Percentiles rank a stretch among this genome's conserved stretches.
Conservation (phyloP, 2,329 filamentous ascomycete genomes). For the Botryosphaeria dothidea region DNA sequence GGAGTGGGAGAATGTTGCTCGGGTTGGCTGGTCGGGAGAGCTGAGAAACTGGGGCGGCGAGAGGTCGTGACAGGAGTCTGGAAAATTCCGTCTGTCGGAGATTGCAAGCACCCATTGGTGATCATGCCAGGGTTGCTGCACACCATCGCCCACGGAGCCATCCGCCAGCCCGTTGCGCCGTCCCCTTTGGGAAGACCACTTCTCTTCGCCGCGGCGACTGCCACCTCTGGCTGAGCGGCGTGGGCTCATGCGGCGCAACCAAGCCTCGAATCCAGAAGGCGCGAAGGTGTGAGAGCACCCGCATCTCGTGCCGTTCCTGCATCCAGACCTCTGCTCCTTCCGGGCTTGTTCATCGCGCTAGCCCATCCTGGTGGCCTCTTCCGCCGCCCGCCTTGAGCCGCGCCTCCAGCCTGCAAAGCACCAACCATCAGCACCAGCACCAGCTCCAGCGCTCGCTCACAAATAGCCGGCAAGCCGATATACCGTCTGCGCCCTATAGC, state of each 20-base stretch:
- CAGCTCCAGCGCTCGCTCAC: not conserved
- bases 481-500: not conserved
- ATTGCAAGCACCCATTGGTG: conserved; percentile 4
- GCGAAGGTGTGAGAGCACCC: no score
- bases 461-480: not conserved
- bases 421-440: no score
- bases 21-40: not conserved
- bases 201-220: no score
- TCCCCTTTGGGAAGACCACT: not conserved
- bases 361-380: not conserved
- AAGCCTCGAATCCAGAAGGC: no score
- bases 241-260: no score
- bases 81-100: conserved; percentile 11
- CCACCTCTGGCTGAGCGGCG: no score
- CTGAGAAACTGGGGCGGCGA: not conserved
- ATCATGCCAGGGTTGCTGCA: conserved; percentile 11
- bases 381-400: not conserved
- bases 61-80: not conserved
- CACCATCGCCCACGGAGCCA: not conserved
- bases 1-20: not conserved
- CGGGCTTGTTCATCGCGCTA: not conserved
- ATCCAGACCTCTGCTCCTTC: not conserved
- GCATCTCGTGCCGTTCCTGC: not conserved
- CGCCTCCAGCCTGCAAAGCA: not conserved
- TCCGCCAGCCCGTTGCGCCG: not conserved